Evolutionary conservation across 1,139 yeast species (phyloP).

Genomic region (Geotrichum citri-aurantii): DNA sequence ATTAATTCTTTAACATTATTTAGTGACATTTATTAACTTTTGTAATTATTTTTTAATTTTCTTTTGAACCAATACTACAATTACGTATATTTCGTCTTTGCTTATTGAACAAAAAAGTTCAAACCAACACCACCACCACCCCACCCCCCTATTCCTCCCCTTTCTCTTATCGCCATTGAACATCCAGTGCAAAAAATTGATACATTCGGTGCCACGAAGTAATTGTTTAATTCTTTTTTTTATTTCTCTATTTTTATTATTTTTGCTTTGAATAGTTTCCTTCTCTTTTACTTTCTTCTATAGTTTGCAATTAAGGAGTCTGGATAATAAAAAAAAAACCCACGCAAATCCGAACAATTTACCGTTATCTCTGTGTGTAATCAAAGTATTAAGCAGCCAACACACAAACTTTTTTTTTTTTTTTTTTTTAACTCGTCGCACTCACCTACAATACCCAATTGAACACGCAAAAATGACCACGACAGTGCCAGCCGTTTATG

Average conservation of each 20-base stretch:
- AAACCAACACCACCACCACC: background rate
- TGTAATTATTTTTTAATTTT: too few species aligned
- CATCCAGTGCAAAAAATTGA: background rate
- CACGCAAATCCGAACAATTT: background rate
- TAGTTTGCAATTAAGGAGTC: background rate
- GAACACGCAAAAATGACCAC: slow-evolving; percentile 63
- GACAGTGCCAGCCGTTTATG: slow-evolving; percentile 84
- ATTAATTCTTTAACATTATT: too few species aligned
- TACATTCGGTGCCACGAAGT: background rate
- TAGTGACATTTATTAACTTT: too few species aligned
- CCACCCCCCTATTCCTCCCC: background rate
- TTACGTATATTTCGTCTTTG: too few species aligned
- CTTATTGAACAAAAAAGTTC: background rate
- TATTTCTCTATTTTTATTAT: background rate
- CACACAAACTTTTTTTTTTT: too few species aligned
- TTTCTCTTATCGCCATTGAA: background rate
- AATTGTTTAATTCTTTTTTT: background rate
- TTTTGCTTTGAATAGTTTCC: background rate
- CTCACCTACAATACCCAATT: background rate
- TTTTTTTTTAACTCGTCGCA: background rate
- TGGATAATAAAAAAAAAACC: background rate
- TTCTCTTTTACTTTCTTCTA: too few species aligned
- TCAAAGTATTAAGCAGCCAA: background rate
- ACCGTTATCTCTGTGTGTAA: background rate
- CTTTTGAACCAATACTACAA: too few species aligned